Percentiles rank a stretch among this genome's conserved stretches.
Evolutionary conservation across 805 yeast species (phyloP).

Genomic region (Candida orba): DNA sequence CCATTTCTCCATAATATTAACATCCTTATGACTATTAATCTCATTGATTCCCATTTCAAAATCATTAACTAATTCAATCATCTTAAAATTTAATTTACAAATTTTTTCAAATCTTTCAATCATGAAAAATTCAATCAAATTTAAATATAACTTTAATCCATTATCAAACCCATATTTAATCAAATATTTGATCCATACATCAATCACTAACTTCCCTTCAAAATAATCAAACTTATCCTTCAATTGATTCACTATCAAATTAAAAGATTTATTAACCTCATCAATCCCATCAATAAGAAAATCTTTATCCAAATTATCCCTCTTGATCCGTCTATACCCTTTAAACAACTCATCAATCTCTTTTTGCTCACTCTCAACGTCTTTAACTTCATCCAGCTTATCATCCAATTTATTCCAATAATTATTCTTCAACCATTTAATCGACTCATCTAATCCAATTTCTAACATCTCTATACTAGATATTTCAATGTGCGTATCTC

Average conservation of each 20-base stretch:
- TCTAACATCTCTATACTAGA: slow-evolving; percentile 70
- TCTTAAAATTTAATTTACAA: slow-evolving; percentile 4
- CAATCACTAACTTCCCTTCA: slow-evolving; percentile 1
- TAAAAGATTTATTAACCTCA: slow-evolving; percentile 23
- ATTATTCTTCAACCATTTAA: slow-evolving; percentile 65
- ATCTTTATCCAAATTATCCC: slow-evolving; percentile 31
- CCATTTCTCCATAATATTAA: slow-evolving; percentile 11
- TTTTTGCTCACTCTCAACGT: slow-evolving; percentile 8
- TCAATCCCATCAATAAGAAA: slow-evolving; percentile 31
- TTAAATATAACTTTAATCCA: slow-evolving; percentile 25
- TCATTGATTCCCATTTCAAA: slow-evolving; percentile 8
- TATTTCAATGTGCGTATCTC: slow-evolving; percentile 81
- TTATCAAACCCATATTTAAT: slow-evolving; percentile 20
- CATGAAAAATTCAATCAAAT: slow-evolving; percentile 13
- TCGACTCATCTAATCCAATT: slow-evolving; percentile 48
- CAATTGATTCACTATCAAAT: slow-evolving; percentile 5
- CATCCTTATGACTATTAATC: slow-evolving; percentile 10
- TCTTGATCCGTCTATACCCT: slow-evolving; percentile 42
- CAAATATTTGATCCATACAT: background rate
- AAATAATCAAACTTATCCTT: slow-evolving; percentile 10
- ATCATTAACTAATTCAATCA: background rate
- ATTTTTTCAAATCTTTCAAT: slow-evolving; percentile 1
- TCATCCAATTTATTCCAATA: slow-evolving; percentile 52
- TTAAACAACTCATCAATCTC: slow-evolving; percentile 31
- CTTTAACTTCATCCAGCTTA: slow-evolving; percentile 2